Base-by-base conservation (phyloP, 2,329 filamentous ascomycete species). In the Verticillium longisporum region DNA sequence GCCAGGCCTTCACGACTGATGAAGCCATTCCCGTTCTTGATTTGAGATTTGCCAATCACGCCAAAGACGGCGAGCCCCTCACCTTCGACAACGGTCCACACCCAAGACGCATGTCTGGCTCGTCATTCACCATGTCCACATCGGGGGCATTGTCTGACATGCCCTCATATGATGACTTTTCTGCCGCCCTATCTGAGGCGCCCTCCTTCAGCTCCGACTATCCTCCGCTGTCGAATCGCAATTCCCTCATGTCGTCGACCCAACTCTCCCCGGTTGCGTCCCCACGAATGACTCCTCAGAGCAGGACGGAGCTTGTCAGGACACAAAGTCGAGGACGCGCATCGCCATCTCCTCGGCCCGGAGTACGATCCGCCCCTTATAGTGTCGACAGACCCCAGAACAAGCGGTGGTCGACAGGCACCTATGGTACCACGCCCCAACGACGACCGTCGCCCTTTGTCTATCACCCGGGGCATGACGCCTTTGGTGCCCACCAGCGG, bases 381-480 rank as follows among this genome's bases (percentile, higher is more conserved):
- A 87, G 78, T 58, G 80, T 91, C 58, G 88, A 91, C 55, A 83
- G 80, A 59, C 80, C 79, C 55, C 83, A 88, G 64, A 86, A 81
- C 70, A 91, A 92, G 78, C 81, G 89, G 66, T 92, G 89, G 89
- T 92, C 89, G 21, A 92, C 89, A 3, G 89, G 88, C 14, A 90
- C 88, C 3, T 91, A 88, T 62, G 86, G 82, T 21, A 82, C 85
- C 1, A 73, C 78, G 21, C 78, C 79, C 32, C 83, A 76, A 68
- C 77, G 83, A 61, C 79, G 86, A 36, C 80, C 82, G 32, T 80
- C 85, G 36, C 82, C 88, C 2, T 85, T 87, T 65, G 79, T 88
- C 54, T 88, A 88, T 71, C 83, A 88, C 65, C 81, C 83, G 63
- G 77, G 81, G 4, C 80, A 84, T 59, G 87, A 89, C 59, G 75